phyloP scores from a whole-genome alignment of 768 basidiomycete genomes.

The Tulasnella sp. region DNA sequence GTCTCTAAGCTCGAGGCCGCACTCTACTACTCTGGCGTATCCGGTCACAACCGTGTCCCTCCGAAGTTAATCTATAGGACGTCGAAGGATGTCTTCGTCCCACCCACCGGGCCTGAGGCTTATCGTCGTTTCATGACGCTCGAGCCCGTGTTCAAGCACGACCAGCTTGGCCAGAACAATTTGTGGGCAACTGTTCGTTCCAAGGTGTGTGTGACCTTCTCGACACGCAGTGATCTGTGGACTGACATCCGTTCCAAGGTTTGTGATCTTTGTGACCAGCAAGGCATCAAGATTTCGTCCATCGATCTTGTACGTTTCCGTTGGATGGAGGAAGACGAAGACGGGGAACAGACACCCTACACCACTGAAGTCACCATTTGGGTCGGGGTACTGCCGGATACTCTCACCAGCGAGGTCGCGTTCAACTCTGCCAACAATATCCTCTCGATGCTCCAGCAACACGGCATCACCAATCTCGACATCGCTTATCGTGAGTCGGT shows the following conservation, averaged over 20 bases:
- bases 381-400: slow-evolving; percentile 14
- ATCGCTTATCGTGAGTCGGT: slow-evolving; percentile 9
- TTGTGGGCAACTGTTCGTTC: slow-evolving; percentile 28
- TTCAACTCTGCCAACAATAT: not conserved
- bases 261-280: not conserved
- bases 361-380: slow-evolving; percentile 17
- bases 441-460: slow-evolving; percentile 6
- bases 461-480: not conserved
- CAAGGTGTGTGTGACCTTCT: slow-evolving; percentile 29
- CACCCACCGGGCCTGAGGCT: slow-evolving; percentile 26
- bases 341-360: not conserved
- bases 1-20: slow-evolving; percentile 25
- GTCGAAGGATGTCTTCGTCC: slow-evolving; percentile 26
- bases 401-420: not conserved
- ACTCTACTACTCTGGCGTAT: slow-evolving; percentile 28
- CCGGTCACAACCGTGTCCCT: slow-evolving; percentile 23
- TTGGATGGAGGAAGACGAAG: not conserved
- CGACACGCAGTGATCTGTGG: no score
- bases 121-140: slow-evolving; percentile 26
- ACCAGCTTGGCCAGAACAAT: slow-evolving; percentile 25
- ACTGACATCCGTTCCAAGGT: not conserved
- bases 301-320: not conserved
- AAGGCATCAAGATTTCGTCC: not conserved
- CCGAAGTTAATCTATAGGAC: slow-evolving; percentile 31
- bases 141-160: slow-evolving; percentile 24